Percentiles rank a stretch among this genome's conserved stretches.
Evolutionary conservation across 768 basidiomycete genomes (phyloP).

Genomic region (Podaxis sp.): DNA sequence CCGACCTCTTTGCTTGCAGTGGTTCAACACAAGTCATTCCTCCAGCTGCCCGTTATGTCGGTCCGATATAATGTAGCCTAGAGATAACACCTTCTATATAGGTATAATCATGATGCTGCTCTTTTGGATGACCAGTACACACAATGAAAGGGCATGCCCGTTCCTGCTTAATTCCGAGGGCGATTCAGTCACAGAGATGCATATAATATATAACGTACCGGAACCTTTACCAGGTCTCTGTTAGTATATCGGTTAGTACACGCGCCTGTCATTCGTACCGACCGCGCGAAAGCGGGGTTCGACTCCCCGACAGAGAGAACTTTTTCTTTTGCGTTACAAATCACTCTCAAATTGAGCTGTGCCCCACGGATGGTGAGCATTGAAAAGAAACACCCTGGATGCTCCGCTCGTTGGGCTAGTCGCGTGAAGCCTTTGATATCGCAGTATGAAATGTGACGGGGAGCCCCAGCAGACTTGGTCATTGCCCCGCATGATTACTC

Average conservation of each 20-base stretch:
- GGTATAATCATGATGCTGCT: not conserved
- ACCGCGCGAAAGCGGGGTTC: slow-evolving; percentile 23
- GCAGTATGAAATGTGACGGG: too few species aligned
- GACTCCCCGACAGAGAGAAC: slow-evolving; percentile 21
- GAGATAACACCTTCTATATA: not conserved
- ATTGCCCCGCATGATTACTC: too few species aligned
- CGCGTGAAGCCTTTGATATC: too few species aligned
- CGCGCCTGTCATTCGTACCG: slow-evolving; percentile 3
- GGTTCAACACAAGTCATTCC: slow-evolving; percentile 88
- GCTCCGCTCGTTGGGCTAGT: too few species aligned
- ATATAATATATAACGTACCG: too few species aligned
- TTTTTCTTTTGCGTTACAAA: not conserved
- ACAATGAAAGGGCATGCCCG: too few species aligned
- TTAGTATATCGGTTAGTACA: slow-evolving; percentile 16
- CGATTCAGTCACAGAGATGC: too few species aligned
- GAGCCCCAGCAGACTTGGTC: too few species aligned
- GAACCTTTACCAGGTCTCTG: not conserved
- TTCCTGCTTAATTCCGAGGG: too few species aligned
- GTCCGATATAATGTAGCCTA: slow-evolving; percentile 65
- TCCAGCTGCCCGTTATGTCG: slow-evolving; percentile 91
- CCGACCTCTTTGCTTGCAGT: slow-evolving; percentile 40
- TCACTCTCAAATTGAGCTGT: too few species aligned
- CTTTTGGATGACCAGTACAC: too few species aligned
- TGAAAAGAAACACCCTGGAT: too few species aligned
- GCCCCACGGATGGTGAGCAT: not conserved